phyloP scores from a whole-genome alignment of 2,329 filamentous ascomycete genomes.

The Aspergillus persii region DNA sequence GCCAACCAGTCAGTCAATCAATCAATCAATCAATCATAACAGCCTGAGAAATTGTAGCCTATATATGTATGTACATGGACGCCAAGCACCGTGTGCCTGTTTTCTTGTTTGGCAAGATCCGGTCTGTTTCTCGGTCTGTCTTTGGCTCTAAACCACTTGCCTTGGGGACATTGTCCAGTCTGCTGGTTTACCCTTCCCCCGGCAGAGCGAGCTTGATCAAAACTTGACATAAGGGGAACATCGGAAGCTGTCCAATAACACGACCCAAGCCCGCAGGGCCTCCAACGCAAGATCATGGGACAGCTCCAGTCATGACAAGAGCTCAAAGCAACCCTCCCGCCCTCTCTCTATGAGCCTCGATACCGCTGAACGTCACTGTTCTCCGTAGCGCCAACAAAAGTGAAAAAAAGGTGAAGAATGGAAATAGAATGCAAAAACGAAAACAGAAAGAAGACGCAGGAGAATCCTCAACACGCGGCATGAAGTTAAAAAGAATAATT shows the following conservation, averaged over 20 bases:
- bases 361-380: slow-evolving; percentile 30
- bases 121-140: background rate
- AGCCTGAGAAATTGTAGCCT: slow-evolving; percentile 5
- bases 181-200: background rate
- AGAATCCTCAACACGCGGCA: slow-evolving; percentile 31
- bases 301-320: slow-evolving; percentile 15
- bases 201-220: background rate
- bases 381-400: slow-evolving; percentile 36
- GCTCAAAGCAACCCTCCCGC: slow-evolving; percentile 16
- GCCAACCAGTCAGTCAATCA: background rate
- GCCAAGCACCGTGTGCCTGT: background rate
- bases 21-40: slow-evolving; percentile 4
- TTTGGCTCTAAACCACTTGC: no score
- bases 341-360: slow-evolving; percentile 26
- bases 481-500: slow-evolving; percentile 30
- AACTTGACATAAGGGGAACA: background rate
- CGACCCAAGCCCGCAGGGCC: background rate
- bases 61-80: background rate
- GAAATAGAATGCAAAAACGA: slow-evolving; percentile 24
- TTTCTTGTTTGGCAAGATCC: background rate
- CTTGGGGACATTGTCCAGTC: no score
- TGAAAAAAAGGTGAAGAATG: slow-evolving; percentile 22
- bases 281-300: background rate
- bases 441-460: slow-evolving; percentile 29
- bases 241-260: background rate